Conservation (phyloP, 169 alveolate genomes). For the Ichthyophthirius multifiliis region DNA sequence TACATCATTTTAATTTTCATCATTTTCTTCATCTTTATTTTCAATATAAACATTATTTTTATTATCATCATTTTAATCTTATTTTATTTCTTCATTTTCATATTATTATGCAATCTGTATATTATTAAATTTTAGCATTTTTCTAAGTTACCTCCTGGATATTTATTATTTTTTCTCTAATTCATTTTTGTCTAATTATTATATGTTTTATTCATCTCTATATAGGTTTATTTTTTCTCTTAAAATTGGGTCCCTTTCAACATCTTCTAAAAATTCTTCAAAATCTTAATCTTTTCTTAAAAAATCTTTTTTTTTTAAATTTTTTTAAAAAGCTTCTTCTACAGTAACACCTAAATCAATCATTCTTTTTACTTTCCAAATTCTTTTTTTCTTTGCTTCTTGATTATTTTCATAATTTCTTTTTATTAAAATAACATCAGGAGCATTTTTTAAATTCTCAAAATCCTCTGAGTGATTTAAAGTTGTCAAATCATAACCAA, state of each 20-base stretch:
- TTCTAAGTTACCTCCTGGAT: too few species aligned
- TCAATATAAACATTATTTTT: too few species aligned
- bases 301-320: conserved; percentile 36
- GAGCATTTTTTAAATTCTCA: conserved; percentile 42
- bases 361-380: conserved; percentile 55
- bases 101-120: too few species aligned
- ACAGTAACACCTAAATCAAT: conserved; percentile 40
- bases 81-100: too few species aligned
- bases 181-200: too few species aligned
- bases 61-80: too few species aligned
- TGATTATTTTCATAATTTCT: conserved; percentile 43
- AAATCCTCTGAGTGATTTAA: conserved; percentile 59
- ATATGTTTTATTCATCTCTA: too few species aligned
- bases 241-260: conserved; percentile 87
- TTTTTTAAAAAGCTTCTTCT: conserved; percentile 36
- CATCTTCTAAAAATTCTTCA: conserved; percentile 86
- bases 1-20: too few species aligned
- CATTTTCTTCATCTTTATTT: too few species aligned
- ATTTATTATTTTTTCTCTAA: too few species aligned
- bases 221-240: too few species aligned
- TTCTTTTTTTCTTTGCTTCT: conserved; percentile 47
- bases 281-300: conserved; percentile 60
- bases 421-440: conserved; percentile 78
- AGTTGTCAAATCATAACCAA: conserved; percentile 85
- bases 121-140: too few species aligned